Percentiles rank a stretch among this genome's conserved stretches.
phyloP scores from a whole-genome alignment of 441 rosid genomes.

The Hura crepitans region DNA sequence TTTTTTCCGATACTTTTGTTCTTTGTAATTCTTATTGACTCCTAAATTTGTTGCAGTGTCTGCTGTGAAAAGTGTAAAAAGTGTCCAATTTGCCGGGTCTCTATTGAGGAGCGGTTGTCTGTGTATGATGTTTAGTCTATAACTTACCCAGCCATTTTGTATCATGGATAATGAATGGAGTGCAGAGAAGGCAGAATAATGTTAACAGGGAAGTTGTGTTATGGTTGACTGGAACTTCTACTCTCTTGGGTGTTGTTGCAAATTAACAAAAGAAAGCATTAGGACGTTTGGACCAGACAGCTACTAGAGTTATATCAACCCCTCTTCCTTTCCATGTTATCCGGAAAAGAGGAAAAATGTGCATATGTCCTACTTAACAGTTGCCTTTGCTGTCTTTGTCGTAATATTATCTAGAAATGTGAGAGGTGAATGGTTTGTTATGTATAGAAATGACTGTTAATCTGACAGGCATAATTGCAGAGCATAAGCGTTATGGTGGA shows the following conservation, averaged over 20 bases:
- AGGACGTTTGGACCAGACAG: background rate
- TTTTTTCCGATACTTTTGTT: background rate
- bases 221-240: conserved; percentile 16
- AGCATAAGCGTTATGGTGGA: background rate
- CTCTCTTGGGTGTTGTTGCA: conserved; percentile 8
- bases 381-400: conserved; percentile 6
- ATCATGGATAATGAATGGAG: conserved; percentile 10
- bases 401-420: background rate
- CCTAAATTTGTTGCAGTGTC: conserved; percentile 46
- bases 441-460: conserved; percentile 12
- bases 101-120: conserved; percentile 67
- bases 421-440: conserved; percentile 10
- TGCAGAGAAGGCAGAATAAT: conserved; percentile 19
- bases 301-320: background rate
- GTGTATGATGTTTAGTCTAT: conserved; percentile 78
- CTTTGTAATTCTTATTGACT: conserved; percentile 19
- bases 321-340: background rate
- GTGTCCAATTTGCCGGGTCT: conserved; percentile 83
- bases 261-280: conserved; percentile 18
- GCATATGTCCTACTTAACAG: conserved; percentile 11
- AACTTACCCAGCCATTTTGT: conserved; percentile 23
- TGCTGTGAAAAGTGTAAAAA: conserved; percentile 87
- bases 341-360: conserved; percentile 17
- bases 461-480: conserved; percentile 1
- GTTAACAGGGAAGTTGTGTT: conserved; percentile 25